A percentile compares a stretch with the other conserved stretches of the same genome.
Conservation (phyloP, 441 rosid genomes). For the Rhodomyrtus psidioides region DNA sequence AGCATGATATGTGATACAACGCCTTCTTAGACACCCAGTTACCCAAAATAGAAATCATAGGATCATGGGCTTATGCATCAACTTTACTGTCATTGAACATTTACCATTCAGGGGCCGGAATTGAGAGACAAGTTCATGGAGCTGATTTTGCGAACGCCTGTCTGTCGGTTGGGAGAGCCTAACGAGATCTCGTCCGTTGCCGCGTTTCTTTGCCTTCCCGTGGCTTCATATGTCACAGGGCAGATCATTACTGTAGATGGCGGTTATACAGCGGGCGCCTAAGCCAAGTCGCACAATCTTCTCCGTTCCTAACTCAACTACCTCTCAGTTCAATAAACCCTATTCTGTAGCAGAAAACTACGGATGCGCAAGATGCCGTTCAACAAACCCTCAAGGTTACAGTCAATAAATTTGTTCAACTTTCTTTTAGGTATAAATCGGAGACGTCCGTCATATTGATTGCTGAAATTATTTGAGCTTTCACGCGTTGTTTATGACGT, state of each 20-base stretch:
- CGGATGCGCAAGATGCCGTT: neutral
- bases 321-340: neutral
- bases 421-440: neutral
- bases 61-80: neutral
- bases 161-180: slow-evolving; percentile 18
- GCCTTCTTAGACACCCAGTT: neutral
- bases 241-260: slow-evolving; percentile 29
- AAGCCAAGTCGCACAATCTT: neutral
- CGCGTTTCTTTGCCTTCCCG: slow-evolving; percentile 32
- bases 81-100: neutral
- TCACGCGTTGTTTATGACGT: neutral
- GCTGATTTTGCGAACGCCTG: slow-evolving; percentile 12
- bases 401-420: neutral
- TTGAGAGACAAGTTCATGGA: neutral
- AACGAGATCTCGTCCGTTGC: slow-evolving; percentile 30
- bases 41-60: neutral
- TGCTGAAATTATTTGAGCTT: neutral
- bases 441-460: neutral
- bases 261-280: slow-evolving; percentile 17
- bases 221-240: slow-evolving; percentile 29
- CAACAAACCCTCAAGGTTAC: neutral
- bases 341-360: neutral
- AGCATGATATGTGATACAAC: neutral
- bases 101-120: neutral
- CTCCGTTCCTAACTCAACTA: neutral